Conservation (phyloP, 2,329 filamentous ascomycete genomes). For the Exserohilum turcica region DNA sequence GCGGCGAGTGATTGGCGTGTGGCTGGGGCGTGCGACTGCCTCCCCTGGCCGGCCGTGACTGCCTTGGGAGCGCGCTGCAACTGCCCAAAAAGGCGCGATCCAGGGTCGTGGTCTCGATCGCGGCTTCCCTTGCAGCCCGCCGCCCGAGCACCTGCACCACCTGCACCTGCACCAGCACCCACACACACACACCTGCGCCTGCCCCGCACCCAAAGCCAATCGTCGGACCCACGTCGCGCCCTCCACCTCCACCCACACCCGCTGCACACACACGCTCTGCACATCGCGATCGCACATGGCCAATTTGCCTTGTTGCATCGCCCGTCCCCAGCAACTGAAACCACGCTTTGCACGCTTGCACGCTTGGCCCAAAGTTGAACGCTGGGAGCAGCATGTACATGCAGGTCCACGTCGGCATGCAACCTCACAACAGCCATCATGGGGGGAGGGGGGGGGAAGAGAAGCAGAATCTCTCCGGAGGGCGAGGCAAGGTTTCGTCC, state of each 20-base stretch:
- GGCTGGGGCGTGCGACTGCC: constrained; percentile 5
- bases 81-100: constrained; percentile 6
- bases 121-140: not conserved
- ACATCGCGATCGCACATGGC: not conserved
- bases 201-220: too few species aligned
- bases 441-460: too few species aligned
- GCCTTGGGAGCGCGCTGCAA: not conserved
- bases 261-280: too few species aligned
- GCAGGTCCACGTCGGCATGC: constrained; percentile 5
- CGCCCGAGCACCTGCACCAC: not conserved
- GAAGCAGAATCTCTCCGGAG: not conserved
- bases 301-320: not conserved
- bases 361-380: not conserved
- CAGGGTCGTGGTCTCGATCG: constrained; percentile 6
- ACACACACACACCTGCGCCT: not conserved
- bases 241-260: not conserved
- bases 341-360: too few species aligned
- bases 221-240: not conserved
- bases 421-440: not conserved
- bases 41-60: constrained; percentile 7
- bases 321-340: not conserved
- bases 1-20: constrained; percentile 16
- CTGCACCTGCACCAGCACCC: not conserved
- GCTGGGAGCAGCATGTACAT: constrained; percentile 2
- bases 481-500: constrained; percentile 2